Conservation (phyloP, 2,329 filamentous ascomycete genomes). For the Gyromitra esculenta region DNA sequence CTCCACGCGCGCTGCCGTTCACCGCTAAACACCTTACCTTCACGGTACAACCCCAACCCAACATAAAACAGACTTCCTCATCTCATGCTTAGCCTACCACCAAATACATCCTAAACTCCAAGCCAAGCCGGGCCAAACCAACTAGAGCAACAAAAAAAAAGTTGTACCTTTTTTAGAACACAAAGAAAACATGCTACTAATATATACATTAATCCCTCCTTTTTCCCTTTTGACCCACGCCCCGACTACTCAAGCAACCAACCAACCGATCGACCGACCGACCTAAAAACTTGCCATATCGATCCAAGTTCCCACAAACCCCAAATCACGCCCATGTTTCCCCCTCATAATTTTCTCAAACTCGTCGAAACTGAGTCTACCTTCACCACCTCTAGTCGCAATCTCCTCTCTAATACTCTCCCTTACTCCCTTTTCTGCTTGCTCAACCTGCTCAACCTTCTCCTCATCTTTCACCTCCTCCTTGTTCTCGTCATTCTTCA, state of each 20-base stretch:
- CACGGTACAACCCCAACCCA: not conserved
- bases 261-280: not conserved
- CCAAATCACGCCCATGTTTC: constrained; percentile 72
- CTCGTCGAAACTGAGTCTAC: constrained; percentile 79
- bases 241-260: too few relatives aligned
- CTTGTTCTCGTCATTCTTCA: constrained; percentile 60
- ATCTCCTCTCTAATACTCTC: constrained; percentile 75
- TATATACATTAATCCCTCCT: constrained; percentile 3
- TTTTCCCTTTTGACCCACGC: too few relatives aligned
- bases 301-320: constrained; percentile 90
- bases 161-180: constrained; percentile 4
- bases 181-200: constrained; percentile 9
- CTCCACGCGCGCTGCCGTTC: not conserved
- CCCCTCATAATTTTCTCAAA: constrained; percentile 79
- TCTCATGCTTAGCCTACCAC: not conserved
- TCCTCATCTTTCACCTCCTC: too few relatives aligned
- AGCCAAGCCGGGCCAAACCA: not conserved
- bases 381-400: constrained; percentile 77
- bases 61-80: not conserved
- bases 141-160: not conserved
- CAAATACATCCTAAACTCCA: not conserved
- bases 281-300: constrained; percentile 72
- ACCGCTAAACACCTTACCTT: not conserved
- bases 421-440: constrained; percentile 60
- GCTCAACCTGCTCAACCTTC: constrained; percentile 22